Conservation (phyloP, 495 filamentous ascomycete genomes). For the Penicillium odoratum region DNA sequence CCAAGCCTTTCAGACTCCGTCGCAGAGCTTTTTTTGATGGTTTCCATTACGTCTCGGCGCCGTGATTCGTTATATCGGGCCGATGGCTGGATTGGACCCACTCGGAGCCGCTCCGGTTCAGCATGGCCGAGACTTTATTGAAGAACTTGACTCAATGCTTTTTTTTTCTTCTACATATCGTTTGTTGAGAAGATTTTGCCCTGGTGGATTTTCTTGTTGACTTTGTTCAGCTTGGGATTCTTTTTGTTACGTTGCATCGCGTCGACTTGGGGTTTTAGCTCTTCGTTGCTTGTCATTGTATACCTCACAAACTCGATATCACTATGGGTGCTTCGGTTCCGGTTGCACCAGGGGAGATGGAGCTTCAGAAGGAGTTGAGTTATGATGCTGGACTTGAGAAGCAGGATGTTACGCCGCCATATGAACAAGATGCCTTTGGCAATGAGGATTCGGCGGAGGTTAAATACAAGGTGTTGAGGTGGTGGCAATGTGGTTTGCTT, state of each 20-base stretch:
- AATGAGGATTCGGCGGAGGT: constrained; percentile 33
- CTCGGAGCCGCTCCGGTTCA: constrained; percentile 8
- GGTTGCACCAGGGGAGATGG: not conserved
- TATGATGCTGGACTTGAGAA: constrained; percentile 5
- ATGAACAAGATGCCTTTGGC: constrained; percentile 23
- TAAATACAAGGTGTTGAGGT: constrained; percentile 37
- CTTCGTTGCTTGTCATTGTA: not conserved
- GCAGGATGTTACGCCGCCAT: constrained; percentile 9
- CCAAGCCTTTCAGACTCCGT: constrained; percentile 4
- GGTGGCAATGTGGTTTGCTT: constrained; percentile 51
- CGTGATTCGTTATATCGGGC: constrained; percentile 19
- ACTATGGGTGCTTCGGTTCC: not conserved
- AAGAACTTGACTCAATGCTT: constrained; percentile 11
- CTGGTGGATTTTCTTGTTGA: not conserved
- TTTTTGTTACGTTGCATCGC: no score
- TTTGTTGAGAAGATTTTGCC: not conserved
- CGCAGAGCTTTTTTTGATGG: constrained; percentile 8
- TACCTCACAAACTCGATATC: not conserved
- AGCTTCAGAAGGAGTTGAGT: not conserved
- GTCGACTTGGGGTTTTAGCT: not conserved
- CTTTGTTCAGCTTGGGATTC: not conserved
- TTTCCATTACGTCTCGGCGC: constrained; percentile 20
- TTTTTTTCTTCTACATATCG: not conserved
- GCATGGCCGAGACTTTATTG: constrained; percentile 10
- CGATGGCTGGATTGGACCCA: constrained; percentile 17